Evolutionary conservation across 139 green algal genomes (phyloP).

Genomic region (Edaphochlamys debaryana): DNA sequence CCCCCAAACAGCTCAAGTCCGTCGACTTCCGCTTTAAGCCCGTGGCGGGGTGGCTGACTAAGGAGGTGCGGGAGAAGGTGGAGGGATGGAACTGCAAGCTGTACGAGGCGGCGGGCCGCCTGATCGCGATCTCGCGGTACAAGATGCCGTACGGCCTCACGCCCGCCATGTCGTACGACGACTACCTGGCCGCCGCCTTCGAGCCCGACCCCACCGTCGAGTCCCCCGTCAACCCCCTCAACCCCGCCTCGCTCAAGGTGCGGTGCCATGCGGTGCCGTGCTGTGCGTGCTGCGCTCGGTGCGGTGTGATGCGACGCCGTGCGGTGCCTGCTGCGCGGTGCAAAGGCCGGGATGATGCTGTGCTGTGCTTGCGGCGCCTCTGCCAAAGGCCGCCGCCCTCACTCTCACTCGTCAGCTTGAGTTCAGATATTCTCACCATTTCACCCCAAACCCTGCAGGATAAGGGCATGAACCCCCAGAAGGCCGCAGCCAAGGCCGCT

Average conservation of each 20-base stretch:
- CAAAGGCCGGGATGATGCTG: too few relatives aligned
- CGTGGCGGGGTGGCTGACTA: constrained; percentile 44
- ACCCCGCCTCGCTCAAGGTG: constrained; percentile 29
- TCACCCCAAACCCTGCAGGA: too few relatives aligned
- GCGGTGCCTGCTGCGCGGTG: too few relatives aligned
- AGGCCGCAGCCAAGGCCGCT: constrained; percentile 29
- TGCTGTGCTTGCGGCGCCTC: too few relatives aligned
- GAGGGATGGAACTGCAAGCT: constrained; percentile 55
- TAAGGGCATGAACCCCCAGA: constrained; percentile 16
- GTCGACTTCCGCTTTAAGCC: constrained; percentile 40
- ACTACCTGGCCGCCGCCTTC: constrained; percentile 61
- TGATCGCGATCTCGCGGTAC: constrained; percentile 48
- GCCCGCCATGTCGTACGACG: constrained; percentile 59
- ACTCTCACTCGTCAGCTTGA: too few relatives aligned
- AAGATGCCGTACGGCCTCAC: constrained; percentile 58
- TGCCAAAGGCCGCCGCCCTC: too few relatives aligned
- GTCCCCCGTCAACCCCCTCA: constrained; percentile 37
- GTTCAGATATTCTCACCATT: too few relatives aligned
- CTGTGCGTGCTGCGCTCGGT: not conserved
- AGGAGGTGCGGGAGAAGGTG: constrained; percentile 43
- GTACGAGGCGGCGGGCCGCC: constrained; percentile 66
- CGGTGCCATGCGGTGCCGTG: not conserved
- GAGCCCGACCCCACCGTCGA: constrained; percentile 13
- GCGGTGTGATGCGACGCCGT: too few relatives aligned
- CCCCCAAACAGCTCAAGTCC: constrained; percentile 41